Evolutionary conservation across 2,329 filamentous ascomycete genomes (phyloP).

Genomic region (Penicillium sp.): DNA sequence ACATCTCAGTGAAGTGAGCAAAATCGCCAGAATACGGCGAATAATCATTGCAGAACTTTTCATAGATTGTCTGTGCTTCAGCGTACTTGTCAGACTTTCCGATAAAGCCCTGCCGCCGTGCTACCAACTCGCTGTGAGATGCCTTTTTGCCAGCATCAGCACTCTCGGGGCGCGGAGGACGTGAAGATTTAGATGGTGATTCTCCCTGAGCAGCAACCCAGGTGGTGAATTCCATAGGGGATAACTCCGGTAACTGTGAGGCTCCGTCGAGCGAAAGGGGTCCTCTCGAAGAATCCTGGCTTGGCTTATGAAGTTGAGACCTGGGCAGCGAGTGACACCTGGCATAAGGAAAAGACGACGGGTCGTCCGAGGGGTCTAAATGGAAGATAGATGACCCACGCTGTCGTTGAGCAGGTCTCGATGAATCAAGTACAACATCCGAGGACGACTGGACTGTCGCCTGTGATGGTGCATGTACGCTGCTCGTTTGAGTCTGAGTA

Average conservation of each 20-base stretch:
- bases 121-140: slow-evolving; percentile 15
- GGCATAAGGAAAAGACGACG: slow-evolving; percentile 20
- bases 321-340: slow-evolving; percentile 17
- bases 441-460: slow-evolving; percentile 18
- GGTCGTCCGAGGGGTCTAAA: slow-evolving; percentile 14
- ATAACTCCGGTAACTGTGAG: slow-evolving; percentile 1
- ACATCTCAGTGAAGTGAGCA: slow-evolving; percentile 41
- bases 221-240: slow-evolving; percentile 8
- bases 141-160: not conserved
- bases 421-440: slow-evolving; percentile 27
- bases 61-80: slow-evolving; percentile 33
- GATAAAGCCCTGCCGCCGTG: slow-evolving; percentile 26
- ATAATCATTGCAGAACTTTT: slow-evolving; percentile 43
- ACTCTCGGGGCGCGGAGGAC: not conserved
- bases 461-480: slow-evolving; percentile 17
- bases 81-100: slow-evolving; percentile 17
- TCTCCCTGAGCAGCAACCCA: slow-evolving; percentile 17
- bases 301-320: slow-evolving; percentile 10
- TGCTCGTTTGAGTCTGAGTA: slow-evolving; percentile 29
- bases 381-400: slow-evolving; percentile 8
- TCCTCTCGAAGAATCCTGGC: slow-evolving; percentile 3
- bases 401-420: slow-evolving; percentile 19
- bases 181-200: slow-evolving; percentile 18
- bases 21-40: slow-evolving; percentile 41
- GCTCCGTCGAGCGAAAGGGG: not conserved